phyloP scores from a whole-genome alignment of 768 basidiomycete genomes.

The Galerina sulciceps region DNA sequence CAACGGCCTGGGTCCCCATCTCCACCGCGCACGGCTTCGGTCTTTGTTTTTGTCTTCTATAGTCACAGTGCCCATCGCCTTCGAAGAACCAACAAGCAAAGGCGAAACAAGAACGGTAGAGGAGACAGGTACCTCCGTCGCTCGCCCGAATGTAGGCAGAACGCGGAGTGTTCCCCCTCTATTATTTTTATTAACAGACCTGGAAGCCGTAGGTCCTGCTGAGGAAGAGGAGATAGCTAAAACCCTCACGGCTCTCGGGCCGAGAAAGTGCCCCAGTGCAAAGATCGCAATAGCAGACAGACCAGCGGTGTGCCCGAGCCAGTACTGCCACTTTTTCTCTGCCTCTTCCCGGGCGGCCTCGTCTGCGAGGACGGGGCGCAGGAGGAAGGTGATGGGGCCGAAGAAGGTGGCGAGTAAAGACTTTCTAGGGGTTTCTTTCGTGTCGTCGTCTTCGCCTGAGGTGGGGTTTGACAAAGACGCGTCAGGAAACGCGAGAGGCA shows the following conservation, averaged over 20 bases:
- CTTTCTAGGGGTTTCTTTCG: background rate
- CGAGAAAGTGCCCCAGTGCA: background rate
- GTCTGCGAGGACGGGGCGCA: slow-evolving; percentile 6
- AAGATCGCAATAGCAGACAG: background rate
- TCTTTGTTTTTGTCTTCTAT: slow-evolving; percentile 1
- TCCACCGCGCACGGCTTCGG: background rate
- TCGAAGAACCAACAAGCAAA: background rate
- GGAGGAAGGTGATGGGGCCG: slow-evolving; percentile 7
- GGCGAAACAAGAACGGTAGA: slow-evolving; percentile 1
- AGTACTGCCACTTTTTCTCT: background rate
- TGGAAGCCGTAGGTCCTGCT: too few relatives aligned
- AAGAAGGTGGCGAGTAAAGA: background rate
- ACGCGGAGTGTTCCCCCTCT: background rate
- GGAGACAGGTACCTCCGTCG: background rate
- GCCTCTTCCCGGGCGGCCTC: background rate
- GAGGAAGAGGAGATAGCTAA: background rate
- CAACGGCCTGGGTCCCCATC: too few relatives aligned
- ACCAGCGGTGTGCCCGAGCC: background rate
- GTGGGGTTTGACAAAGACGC: background rate
- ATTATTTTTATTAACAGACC: too few relatives aligned
- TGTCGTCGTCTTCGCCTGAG: background rate
- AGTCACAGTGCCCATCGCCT: background rate
- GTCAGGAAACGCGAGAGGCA: background rate
- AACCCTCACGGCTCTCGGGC: background rate
- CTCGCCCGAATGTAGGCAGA: background rate